These are phyloP conservation scores for Ophiognomonia clavigignenti-juglandacearum DNA, from an alignment of 2,329 filamentous ascomycete genomes.

Conservation along the genomic window DNA sequence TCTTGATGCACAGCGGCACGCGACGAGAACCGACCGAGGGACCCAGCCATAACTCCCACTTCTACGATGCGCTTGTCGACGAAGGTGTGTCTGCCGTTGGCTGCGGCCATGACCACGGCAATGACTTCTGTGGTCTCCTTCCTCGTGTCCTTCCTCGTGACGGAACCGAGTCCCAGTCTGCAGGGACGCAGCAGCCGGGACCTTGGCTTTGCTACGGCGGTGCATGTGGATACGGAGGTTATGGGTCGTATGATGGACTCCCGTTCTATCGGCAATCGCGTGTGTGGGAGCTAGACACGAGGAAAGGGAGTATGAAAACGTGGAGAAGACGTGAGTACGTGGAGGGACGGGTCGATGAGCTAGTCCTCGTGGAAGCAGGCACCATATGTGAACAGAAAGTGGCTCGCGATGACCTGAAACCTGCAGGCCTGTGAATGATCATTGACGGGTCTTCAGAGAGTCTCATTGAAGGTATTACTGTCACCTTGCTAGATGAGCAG, in stretches of 20 bases:
- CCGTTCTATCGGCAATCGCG: slow-evolving; percentile 25
- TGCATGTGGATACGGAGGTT: slow-evolving; percentile 25
- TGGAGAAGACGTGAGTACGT: slow-evolving; percentile 28
- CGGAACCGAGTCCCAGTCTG: too few relatives aligned
- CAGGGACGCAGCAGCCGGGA: slow-evolving; percentile 20
- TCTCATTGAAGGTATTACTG: too few relatives aligned
- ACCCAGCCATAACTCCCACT: slow-evolving; percentile 25
- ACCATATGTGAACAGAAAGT: too few relatives aligned
- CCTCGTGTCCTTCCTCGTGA: too few relatives aligned
- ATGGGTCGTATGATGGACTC: slow-evolving; percentile 24
- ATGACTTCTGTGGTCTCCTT: slow-evolving; percentile 28
- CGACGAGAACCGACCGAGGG: slow-evolving; percentile 25
- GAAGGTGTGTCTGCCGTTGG: slow-evolving; percentile 24
- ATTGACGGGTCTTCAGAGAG: too few relatives aligned
- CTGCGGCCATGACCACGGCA: slow-evolving; percentile 28
- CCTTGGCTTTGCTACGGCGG: slow-evolving; percentile 27
- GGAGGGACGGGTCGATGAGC: slow-evolving; percentile 26
- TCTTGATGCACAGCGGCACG: slow-evolving; percentile 22
- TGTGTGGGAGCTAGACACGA: slow-evolving; percentile 25
- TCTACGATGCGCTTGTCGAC: slow-evolving; percentile 26
- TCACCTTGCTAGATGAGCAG: too few relatives aligned
- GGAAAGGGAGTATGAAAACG: slow-evolving; percentile 21
- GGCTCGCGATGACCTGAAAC: too few relatives aligned
- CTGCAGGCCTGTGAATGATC: too few relatives aligned
- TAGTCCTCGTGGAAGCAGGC: slow-evolving; percentile 25